phyloP scores from a whole-genome alignment of 495 filamentous ascomycete species.

The Penicillium paxilli region DNA sequence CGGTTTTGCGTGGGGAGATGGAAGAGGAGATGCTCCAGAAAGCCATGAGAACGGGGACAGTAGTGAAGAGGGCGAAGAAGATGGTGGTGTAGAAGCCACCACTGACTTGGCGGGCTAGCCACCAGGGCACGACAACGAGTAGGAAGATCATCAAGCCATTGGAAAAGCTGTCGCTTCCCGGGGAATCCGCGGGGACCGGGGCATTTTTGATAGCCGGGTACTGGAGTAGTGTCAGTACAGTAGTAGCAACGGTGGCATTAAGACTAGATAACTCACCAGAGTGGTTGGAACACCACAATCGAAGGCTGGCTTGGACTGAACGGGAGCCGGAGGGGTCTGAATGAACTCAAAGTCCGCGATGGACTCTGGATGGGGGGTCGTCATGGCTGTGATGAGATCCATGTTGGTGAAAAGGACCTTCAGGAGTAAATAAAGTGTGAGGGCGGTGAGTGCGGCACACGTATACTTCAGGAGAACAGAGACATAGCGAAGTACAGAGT shows the following conservation, averaged over 20 bases:
- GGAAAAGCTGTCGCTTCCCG: slow-evolving; percentile 58
- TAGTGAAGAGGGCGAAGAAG: slow-evolving; percentile 57
- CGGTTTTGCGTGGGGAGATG: slow-evolving; percentile 61
- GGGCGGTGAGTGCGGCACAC: slow-evolving; percentile 32
- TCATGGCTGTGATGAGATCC: slow-evolving; percentile 37
- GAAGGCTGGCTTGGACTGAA: slow-evolving; percentile 37
- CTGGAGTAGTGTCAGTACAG: slow-evolving; percentile 36
- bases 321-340: slow-evolving; percentile 57
- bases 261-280: slow-evolving; percentile 18
- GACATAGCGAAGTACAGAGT: too few species aligned
- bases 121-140: slow-evolving; percentile 50
- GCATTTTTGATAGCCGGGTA: slow-evolving; percentile 67
- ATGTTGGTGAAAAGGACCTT: slow-evolving; percentile 22
- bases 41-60: slow-evolving; percentile 55
- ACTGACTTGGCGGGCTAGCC: slow-evolving; percentile 52
- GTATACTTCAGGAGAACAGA: too few species aligned
- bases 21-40: slow-evolving; percentile 61
- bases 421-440: slow-evolving; percentile 25
- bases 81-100: slow-evolving; percentile 58
- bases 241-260: too few species aligned
- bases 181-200: slow-evolving; percentile 62
- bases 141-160: slow-evolving; percentile 56
- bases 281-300: slow-evolving; percentile 31
- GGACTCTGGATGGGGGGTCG: slow-evolving; percentile 50
- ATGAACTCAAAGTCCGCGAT: slow-evolving; percentile 69